These are phyloP conservation scores for Botryobasidium botryosum DNA, from an alignment of 768 basidiomycete genomes.

Conservation along the genomic window DNA sequence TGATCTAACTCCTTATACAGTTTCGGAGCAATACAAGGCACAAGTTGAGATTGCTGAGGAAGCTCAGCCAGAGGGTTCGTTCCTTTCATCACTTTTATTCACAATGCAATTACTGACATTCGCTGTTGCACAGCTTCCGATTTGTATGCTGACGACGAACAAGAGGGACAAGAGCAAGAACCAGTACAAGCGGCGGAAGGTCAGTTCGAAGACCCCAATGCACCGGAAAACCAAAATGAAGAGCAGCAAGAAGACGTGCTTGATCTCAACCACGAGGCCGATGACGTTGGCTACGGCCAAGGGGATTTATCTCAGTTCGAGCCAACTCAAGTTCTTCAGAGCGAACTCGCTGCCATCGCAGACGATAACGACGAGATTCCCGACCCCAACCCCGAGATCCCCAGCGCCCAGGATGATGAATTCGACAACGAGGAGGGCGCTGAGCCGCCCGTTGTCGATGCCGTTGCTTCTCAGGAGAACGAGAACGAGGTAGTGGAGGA, in stretches of 20 bases:
- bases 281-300: not conserved
- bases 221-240: not conserved
- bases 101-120: not conserved
- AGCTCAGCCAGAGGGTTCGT: too few species aligned
- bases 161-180: slow-evolving; percentile 5
- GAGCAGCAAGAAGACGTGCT: slow-evolving; percentile 1
- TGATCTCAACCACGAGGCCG: not conserved
- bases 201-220: not conserved
- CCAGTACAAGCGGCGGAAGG: not conserved
- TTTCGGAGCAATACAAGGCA: too few species aligned
- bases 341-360: not conserved
- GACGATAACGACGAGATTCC: not conserved
- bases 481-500: slow-evolving; percentile 6
- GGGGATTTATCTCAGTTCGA: not conserved
- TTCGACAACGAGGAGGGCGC: not conserved
- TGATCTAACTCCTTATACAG: too few species aligned
- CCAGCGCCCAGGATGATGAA: too few species aligned
- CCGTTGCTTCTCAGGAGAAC: slow-evolving; percentile 8
- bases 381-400: too few species aligned
- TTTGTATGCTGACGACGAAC: not conserved
- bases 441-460: slow-evolving; percentile 7
- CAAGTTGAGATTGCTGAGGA: too few species aligned
- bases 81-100: too few species aligned
- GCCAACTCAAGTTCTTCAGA: not conserved
- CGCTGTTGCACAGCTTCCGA: not conserved